These are phyloP conservation scores for Basidiobolus meristosporus DNA, from an alignment of 371 early-diverging fungal species.

Conservation along the genomic window DNA sequence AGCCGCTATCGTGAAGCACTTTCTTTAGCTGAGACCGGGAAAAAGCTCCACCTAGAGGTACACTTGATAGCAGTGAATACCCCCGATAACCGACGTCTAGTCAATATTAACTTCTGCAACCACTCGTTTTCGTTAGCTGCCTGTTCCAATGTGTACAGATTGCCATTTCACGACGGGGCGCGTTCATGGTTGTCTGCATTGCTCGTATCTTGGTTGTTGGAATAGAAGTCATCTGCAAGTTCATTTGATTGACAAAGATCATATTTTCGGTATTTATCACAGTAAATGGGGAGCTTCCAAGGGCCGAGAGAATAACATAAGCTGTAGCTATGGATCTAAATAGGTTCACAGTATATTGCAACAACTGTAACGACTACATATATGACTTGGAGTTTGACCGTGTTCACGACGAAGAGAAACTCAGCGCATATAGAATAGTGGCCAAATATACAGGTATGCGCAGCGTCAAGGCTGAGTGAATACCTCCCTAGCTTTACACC, in stretches of 20 bases:
- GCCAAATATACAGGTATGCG: constrained; percentile 17
- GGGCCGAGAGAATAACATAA: neutral
- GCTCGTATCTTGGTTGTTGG: constrained; percentile 42
- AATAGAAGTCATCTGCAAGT: constrained; percentile 34
- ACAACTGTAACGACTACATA: constrained; percentile 66
- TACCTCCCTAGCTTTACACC: neutral
- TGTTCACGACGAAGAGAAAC: constrained; percentile 27
- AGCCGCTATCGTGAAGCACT: no score
- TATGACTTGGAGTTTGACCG: constrained; percentile 62
- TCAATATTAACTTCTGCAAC: no score
- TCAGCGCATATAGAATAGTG: constrained; percentile 33
- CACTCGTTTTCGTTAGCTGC: no score
- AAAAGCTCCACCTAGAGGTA: no score
- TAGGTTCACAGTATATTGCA: constrained; percentile 45
- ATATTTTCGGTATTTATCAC: constrained; percentile 32
- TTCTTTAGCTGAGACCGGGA: no score
- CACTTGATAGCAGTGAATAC: no score
- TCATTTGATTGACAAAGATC: constrained; percentile 31
- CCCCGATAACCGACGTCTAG: no score
- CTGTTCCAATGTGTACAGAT: constrained; percentile 36
- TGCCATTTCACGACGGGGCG: constrained; percentile 42
- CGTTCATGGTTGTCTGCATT: constrained; percentile 67
- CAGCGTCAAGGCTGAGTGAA: constrained; percentile 4
- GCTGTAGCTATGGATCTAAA: constrained; percentile 40
- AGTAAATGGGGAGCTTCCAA: neutral